A percentile compares a stretch with the other conserved stretches of the same genome.
Conservation (phyloP, 2,329 filamentous ascomycete genomes). For the Fusarium continuum region DNA sequence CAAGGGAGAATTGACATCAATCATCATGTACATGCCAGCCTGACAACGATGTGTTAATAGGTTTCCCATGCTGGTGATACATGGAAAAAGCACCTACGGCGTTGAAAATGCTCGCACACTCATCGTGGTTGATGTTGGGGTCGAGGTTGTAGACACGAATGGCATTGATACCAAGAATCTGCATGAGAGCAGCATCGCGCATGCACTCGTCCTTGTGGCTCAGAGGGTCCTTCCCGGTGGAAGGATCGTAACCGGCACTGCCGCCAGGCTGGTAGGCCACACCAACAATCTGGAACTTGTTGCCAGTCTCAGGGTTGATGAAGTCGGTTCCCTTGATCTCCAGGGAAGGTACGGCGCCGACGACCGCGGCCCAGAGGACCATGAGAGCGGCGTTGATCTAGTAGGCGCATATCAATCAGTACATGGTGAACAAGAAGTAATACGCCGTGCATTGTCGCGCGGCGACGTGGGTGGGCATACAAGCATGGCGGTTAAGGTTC, state of each 20-base stretch:
- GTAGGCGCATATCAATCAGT: slow-evolving; percentile 28
- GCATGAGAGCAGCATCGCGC: slow-evolving; percentile 72
- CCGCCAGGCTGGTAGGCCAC: slow-evolving; percentile 76
- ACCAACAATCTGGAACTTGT: slow-evolving; percentile 72
- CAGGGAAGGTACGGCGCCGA: slow-evolving; percentile 66
- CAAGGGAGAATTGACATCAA: slow-evolving; percentile 74
- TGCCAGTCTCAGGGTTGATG: slow-evolving; percentile 65
- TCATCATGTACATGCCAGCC: slow-evolving; percentile 74
- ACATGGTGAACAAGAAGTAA: neutral
- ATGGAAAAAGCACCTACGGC: slow-evolving; percentile 49
- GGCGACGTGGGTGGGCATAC: slow-evolving; percentile 29
- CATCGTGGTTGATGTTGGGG: slow-evolving; percentile 72
- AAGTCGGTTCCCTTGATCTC: slow-evolving; percentile 67
- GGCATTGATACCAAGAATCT: slow-evolving; percentile 71
- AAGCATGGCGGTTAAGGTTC: slow-evolving; percentile 37
- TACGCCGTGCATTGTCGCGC: neutral
- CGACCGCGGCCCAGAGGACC: slow-evolving; percentile 62
- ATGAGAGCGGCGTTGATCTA: slow-evolving; percentile 57
- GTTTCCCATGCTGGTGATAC: neutral
- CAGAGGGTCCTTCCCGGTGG: slow-evolving; percentile 64
- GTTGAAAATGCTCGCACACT: slow-evolving; percentile 74
- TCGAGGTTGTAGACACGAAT: slow-evolving; percentile 76
- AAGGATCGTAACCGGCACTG: slow-evolving; percentile 67
- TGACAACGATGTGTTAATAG: slow-evolving; percentile 29
- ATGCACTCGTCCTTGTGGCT: slow-evolving; percentile 66